Conservation (phyloP, 495 filamentous ascomycete species). For the Aspergillus asperescens region DNA sequence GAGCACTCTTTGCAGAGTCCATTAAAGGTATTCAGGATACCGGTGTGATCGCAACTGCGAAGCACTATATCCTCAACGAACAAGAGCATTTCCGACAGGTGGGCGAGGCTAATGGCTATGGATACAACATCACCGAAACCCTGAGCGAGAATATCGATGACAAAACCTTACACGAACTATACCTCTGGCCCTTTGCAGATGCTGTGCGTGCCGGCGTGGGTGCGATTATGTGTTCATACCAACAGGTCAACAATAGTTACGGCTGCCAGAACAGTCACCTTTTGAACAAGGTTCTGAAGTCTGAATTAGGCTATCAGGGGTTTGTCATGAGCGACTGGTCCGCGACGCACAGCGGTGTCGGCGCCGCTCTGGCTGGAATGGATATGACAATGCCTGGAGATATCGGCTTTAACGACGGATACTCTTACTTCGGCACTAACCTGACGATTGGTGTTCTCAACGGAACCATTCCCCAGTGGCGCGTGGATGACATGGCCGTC, state of each 20-base stretch:
- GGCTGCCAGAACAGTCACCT: slow-evolving; percentile 65
- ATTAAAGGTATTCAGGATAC: slow-evolving; percentile 79
- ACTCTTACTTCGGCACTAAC: slow-evolving; percentile 81
- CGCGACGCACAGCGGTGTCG: slow-evolving; percentile 80
- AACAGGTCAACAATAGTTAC: slow-evolving; percentile 74
- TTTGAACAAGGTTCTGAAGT: slow-evolving; percentile 79
- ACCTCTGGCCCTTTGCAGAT: slow-evolving; percentile 84
- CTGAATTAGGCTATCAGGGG: slow-evolving; percentile 90
- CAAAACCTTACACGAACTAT: slow-evolving; percentile 89
- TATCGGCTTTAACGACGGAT: slow-evolving; percentile 61
- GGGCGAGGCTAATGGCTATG: slow-evolving; percentile 55
- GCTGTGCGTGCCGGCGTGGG: slow-evolving; percentile 69
- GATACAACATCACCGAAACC: slow-evolving; percentile 58
- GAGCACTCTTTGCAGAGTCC: slow-evolving; percentile 64
- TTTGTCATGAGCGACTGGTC: slow-evolving; percentile 90
- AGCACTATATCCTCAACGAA: slow-evolving; percentile 74
- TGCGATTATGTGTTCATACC: slow-evolving; percentile 91
- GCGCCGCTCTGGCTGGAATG: slow-evolving; percentile 72
- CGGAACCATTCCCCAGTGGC: slow-evolving; percentile 84
- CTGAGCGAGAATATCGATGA: slow-evolving; percentile 86
- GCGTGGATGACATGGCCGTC: slow-evolving; percentile 87
- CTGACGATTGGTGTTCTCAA: slow-evolving; percentile 83
- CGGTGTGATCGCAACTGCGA: slow-evolving; percentile 75
- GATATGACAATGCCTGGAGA: slow-evolving; percentile 98
- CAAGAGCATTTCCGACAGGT: slow-evolving; percentile 79